Evolutionary conservation across 2,329 filamentous ascomycete species (phyloP).

Genomic region (Anthostomella pinea): DNA sequence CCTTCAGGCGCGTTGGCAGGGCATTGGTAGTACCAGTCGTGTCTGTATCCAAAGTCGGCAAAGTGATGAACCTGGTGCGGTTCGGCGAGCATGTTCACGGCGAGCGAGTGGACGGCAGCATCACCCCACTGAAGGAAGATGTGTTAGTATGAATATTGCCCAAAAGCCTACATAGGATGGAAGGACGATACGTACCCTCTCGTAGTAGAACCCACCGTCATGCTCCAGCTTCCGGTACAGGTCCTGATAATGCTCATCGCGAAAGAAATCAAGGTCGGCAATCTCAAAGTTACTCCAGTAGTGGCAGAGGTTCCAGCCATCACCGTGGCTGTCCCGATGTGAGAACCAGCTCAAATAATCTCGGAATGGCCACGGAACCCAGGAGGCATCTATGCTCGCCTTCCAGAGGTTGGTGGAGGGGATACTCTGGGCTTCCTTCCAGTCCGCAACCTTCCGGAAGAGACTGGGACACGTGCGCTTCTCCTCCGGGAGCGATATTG

Average conservation of each 20-base stretch:
- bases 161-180: too few relatives aligned
- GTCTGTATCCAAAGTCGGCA: slow-evolving; percentile 41
- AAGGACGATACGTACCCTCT: slow-evolving; percentile 33
- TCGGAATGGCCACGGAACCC: slow-evolving; percentile 41
- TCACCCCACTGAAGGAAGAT: slow-evolving; percentile 39
- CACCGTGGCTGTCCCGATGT: slow-evolving; percentile 38
- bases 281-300: slow-evolving; percentile 50
- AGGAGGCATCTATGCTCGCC: slow-evolving; percentile 37
- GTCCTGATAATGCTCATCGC: slow-evolving; percentile 38
- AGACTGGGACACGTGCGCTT: slow-evolving; percentile 40
- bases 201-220: slow-evolving; percentile 42
- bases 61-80: slow-evolving; percentile 43
- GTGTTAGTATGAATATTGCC: slow-evolving; percentile 2
- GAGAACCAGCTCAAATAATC: slow-evolving; percentile 33
- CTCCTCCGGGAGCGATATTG: slow-evolving; percentile 42
- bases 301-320: slow-evolving; percentile 43
- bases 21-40: slow-evolving; percentile 35
- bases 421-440: slow-evolving; percentile 38
- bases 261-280: slow-evolving; percentile 44
- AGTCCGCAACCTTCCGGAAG: slow-evolving; percentile 41
- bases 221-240: slow-evolving; percentile 39
- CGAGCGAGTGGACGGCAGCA: slow-evolving; percentile 42
- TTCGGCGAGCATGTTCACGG: slow-evolving; percentile 40
- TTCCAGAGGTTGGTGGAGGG: slow-evolving; percentile 39
- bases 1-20: slow-evolving; percentile 37